Evolutionary conservation across 192 early-diverging fungal species (phyloP), one percentile per base, ranked within the genome.

Genomic region (Linnemannia hyalina): DNA sequence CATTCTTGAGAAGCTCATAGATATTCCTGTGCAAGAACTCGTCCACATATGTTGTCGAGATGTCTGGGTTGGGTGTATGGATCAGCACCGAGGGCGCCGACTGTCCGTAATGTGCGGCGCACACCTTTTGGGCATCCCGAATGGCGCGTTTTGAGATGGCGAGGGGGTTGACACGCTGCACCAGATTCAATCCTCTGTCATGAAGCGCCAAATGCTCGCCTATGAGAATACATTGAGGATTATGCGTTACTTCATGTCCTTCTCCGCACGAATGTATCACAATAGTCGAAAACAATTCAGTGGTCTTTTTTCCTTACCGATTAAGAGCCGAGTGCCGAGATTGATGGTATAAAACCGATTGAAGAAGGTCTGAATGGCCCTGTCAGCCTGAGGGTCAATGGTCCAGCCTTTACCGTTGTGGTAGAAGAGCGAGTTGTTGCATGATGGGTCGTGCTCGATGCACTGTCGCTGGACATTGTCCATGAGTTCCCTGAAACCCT

Each of bases 321-420:
- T 92, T 75, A 94, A 82, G 38, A 94, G 88, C 77, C 91, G 90
- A 35, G 92, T 91, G 41, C 92, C 92, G 40, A 94, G 80, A 75
- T 90, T 93, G 86, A 93, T 91, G 44, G 91, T 89, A 77, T 93
- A 93, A 79, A 94, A 90, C 77, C 90, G 88, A 81, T 94, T 91
- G 49, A 91, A 92, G 81, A 94, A 91, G n/a, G 89, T 86, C 60
- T 92, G 90, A 22, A 90, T 90, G 70, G 88, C 90, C 76, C 84
- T 91, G 78, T 91, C 90, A 0, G 89, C 90, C 72, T 89, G 82
- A 22, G 86, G 88, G 63, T 88, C 82, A 7, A 89, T 88, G 13
- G 88, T 80, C 81, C 90, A 89, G 49, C 88, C 85, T 63, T 85
- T 78, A 60, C 89, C 90, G 68, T 88, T 88, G 0, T 82, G 63